Evolutionary conservation across 306 rosid species (phyloP), one percentile per base, ranked within the genome.

Genomic region (Dryas octopetala): DNA sequence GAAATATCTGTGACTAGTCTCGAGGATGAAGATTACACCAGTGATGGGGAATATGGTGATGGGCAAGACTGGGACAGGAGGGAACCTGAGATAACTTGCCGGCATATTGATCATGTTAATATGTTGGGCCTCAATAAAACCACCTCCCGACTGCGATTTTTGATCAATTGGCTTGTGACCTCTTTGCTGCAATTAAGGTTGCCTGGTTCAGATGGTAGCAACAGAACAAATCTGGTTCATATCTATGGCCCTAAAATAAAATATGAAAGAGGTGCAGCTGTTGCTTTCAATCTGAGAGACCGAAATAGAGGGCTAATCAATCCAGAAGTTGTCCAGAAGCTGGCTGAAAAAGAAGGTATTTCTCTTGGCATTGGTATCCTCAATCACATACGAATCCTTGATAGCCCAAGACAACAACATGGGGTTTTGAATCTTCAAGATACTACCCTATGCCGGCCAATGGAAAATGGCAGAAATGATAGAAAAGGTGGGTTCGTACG

Each of bases 131-230:
- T 94, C 80, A 94, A 90, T 71, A 94, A 94, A 79, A 94, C 97
- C 51, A 91, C 98, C 13, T 82, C 82, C 32, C 79, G 97, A 80
- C 88, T 91, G 70, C 91, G 98, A 71, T 91, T 88, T 86, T 82
- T 91, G 88, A 84, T 94, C 76, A 94, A 94, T 74, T 94, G 98
- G 98, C 95, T 94, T 43, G 96, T 91, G 76, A 94, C 98, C 65
- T 94, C 97, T 0, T 73, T 94, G 68, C 79, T 94, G 79, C 98
- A 94, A 75, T 86, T 94, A 47, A 87, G 87, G 78, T 77, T 94
- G 60, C 74, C 89, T 1, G 85, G 77, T 76, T 71, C 91, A 16
- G 88, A 87, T 64, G 87, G 81, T 51, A 84, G 68, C 76, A 84
- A 75, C 59, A 83, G 81, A 70, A 55, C 66, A 45, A 86, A 73